A percentile compares a stretch with the other conserved stretches of the same genome.
phyloP scores from a whole-genome alignment of 345 rosid genomes.

The Ricinus communis region DNA sequence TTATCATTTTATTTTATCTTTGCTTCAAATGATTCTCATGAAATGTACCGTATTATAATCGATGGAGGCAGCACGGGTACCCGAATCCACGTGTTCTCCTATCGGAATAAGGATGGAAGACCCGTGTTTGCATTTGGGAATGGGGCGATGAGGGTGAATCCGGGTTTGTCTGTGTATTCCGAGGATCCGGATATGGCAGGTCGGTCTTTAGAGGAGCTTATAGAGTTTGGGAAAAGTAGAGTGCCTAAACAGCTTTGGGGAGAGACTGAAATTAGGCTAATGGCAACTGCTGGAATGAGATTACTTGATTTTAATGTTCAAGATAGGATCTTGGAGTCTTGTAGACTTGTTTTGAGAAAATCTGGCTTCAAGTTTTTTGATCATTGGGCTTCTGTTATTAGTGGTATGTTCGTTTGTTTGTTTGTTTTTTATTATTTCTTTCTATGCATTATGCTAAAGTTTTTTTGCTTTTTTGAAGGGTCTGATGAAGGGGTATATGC shows the following conservation, averaged over 20 bases:
- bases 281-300: conserved; percentile 97
- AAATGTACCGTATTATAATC: conserved; percentile 47
- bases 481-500: conserved; percentile 97
- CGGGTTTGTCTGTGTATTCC: conserved; percentile 76
- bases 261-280: conserved; percentile 74
- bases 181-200: conserved; percentile 56
- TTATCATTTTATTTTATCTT: conserved; percentile 30
- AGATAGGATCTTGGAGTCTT: conserved; percentile 52
- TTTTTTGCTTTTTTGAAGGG: conserved; percentile 41
- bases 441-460: not conserved
- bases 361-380: conserved; percentile 69
- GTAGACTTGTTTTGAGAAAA: conserved; percentile 50
- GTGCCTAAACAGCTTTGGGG: conserved; percentile 58
- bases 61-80: conserved; percentile 95
- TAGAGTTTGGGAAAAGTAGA: conserved; percentile 59
- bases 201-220: conserved; percentile 51
- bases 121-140: conserved; percentile 51
- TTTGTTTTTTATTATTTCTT: no score
- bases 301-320: conserved; percentile 55
- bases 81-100: conserved; percentile 62
- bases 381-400: conserved; percentile 80
- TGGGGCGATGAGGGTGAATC: conserved; percentile 59
- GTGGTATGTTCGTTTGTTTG: conserved; percentile 42
- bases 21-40: not conserved
- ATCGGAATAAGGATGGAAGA: conserved; percentile 30